A percentile compares a stretch with the other conserved stretches of the same genome.
Evolutionary conservation across 177 flowering plant genomes (phyloP).

Genomic region (Telopea speciosissima): DNA sequence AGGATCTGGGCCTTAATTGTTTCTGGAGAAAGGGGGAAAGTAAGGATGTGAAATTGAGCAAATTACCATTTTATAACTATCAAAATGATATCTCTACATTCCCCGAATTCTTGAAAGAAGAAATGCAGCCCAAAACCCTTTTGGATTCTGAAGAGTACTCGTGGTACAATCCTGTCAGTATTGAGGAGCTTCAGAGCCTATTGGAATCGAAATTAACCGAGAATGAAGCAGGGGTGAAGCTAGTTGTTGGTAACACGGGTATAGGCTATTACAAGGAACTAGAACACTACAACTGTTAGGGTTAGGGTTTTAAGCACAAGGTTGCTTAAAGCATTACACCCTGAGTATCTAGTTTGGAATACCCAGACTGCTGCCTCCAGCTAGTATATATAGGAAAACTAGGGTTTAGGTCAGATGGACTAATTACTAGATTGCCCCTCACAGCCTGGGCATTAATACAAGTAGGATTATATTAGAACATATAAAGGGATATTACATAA

Average conservation of each 20-base stretch:
- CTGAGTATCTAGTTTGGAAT: too few species aligned
- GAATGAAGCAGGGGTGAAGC: slow-evolving; percentile 23
- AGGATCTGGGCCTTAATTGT: slow-evolving; percentile 81
- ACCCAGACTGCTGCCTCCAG: too few species aligned
- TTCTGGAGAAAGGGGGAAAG: slow-evolving; percentile 59
- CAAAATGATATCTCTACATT: slow-evolving; percentile 29
- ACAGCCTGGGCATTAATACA: too few species aligned
- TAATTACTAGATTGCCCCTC: too few species aligned
- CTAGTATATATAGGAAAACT: too few species aligned
- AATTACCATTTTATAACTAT: slow-evolving; percentile 42
- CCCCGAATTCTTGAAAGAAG: slow-evolving; percentile 60
- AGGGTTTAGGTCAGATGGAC: too few species aligned
- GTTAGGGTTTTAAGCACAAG: too few species aligned
- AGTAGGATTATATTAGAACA: too few species aligned
- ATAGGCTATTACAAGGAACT: slow-evolving; percentile 69
- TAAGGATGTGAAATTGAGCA: slow-evolving; percentile 32
- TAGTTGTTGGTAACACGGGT: slow-evolving; percentile 81
- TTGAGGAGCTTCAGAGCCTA: slow-evolving; percentile 48
- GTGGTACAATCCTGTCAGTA: slow-evolving; percentile 54
- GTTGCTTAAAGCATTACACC: too few species aligned
- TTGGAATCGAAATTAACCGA: slow-evolving; percentile 16
- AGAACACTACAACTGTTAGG: slow-evolving; percentile 26
- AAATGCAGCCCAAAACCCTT: slow-evolving; percentile 21
- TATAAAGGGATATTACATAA: too few species aligned
- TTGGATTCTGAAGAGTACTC: slow-evolving; percentile 24